Conservation (phyloP, 2,329 filamentous ascomycete genomes). For the Corynespora cassiicola region DNA sequence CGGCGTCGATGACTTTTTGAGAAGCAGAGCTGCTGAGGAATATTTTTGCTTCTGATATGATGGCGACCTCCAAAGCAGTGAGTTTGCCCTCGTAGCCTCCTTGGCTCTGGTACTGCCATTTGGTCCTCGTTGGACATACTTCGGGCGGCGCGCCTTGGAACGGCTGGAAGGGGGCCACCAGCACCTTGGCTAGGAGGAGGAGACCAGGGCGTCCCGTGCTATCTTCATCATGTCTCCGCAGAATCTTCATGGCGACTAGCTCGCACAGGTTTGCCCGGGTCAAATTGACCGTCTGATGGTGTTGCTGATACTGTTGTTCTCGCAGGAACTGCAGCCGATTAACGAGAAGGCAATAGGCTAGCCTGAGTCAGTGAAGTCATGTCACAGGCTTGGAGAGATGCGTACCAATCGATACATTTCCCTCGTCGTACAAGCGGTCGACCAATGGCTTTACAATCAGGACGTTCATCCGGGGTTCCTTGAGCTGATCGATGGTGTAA, state of each 20-base stretch:
- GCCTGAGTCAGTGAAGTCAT: conserved; percentile 8
- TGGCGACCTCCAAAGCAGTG: conserved; percentile 82
- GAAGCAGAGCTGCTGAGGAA: conserved; percentile 80
- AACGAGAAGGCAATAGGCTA: conserved; percentile 83
- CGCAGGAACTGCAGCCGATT: conserved; percentile 81
- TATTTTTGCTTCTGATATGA: conserved; percentile 79
- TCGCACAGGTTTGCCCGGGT: conserved; percentile 82
- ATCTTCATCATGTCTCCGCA: conserved; percentile 80
- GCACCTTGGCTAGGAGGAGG: conserved; percentile 76
- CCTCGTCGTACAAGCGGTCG: conserved; percentile 79
- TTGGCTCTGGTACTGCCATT: conserved; percentile 54
- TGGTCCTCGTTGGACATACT: conserved; percentile 63
- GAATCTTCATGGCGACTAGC: conserved; percentile 76
- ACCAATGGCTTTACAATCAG: conserved; percentile 80
- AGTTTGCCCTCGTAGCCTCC: conserved; percentile 65
- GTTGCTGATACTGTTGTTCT: conserved; percentile 76
- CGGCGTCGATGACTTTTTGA: conserved; percentile 81
- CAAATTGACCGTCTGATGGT: conserved; percentile 81
- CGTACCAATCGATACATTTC: conserved; percentile 79
- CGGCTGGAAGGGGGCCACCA: conserved; percentile 83
- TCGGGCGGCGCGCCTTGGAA: conserved; percentile 81
- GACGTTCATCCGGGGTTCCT: conserved; percentile 82
- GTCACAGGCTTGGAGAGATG: neutral
- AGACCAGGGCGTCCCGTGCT: conserved; percentile 74
- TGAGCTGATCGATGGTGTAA: conserved; percentile 76